Conservation (phyloP, 1,284 basidiomycete species). For the Trametes hirsuta region DNA sequence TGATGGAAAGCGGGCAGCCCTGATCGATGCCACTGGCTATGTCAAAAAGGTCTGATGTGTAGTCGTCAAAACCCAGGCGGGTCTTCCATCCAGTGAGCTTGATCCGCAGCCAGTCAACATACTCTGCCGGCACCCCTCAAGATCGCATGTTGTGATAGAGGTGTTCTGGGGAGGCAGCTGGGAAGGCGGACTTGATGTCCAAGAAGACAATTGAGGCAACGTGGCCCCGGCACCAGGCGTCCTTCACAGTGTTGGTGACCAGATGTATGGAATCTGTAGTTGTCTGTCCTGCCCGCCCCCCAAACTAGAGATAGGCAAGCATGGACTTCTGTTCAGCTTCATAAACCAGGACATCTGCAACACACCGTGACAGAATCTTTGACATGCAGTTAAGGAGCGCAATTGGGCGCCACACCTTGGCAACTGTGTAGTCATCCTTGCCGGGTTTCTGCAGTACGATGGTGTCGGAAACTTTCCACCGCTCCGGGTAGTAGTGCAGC, state of each 20-base stretch:
- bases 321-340: slow-evolving; percentile 28
- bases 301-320: slow-evolving; percentile 37
- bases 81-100: slow-evolving; percentile 31
- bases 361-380: slow-evolving; percentile 37
- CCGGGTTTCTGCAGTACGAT: slow-evolving; percentile 45
- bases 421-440: slow-evolving; percentile 37
- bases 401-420: slow-evolving; percentile 45
- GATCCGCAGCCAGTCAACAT: no score
- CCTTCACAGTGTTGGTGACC: slow-evolving; percentile 34
- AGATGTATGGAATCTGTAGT: slow-evolving; percentile 43
- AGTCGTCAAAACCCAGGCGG: slow-evolving; percentile 36
- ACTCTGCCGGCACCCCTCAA: no score
- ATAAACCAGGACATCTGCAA: slow-evolving; percentile 29
- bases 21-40: slow-evolving; percentile 38
- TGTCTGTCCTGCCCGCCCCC: slow-evolving; percentile 37
- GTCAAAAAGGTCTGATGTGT: slow-evolving; percentile 22
- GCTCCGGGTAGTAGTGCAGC: slow-evolving; percentile 33
- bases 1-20: no score
- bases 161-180: no score
- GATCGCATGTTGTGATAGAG: no score
- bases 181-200: slow-evolving; percentile 47
- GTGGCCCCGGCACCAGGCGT: slow-evolving; percentile 38
- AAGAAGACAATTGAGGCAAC: slow-evolving; percentile 40
- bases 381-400: slow-evolving; percentile 40
- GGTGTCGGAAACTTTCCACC: slow-evolving; percentile 38